phyloP scores from a whole-genome alignment of 208 protist genomes.

The Leishmania tropica region DNA sequence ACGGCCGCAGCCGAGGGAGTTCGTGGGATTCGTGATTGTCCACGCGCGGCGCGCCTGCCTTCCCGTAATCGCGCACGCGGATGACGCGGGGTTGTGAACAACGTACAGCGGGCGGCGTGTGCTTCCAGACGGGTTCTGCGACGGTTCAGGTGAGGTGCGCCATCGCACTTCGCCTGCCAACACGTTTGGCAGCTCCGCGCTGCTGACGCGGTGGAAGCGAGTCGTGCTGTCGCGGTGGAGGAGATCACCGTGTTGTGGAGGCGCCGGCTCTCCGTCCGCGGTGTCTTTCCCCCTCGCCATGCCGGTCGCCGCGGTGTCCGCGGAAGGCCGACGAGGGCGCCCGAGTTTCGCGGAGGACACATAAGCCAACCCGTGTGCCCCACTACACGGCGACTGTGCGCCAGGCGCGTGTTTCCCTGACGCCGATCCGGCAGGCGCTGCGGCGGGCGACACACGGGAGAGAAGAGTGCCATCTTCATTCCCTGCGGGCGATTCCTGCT shows the following conservation, averaged over 20 bases:
- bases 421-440: neutral
- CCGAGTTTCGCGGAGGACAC: neutral
- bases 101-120: constrained; percentile 20
- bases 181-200: constrained; percentile 9
- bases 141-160: neutral
- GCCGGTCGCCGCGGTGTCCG: neutral
- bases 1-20: constrained; percentile 60
- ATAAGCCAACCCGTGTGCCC: neutral
- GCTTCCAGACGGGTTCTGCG: neutral
- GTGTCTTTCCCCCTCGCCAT: neutral
- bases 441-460: neutral
- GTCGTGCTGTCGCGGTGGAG: constrained; percentile 20
- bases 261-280: neutral
- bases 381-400: neutral
- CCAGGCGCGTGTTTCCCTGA: neutral
- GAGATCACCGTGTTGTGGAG: constrained; percentile 27
- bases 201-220: constrained; percentile 20
- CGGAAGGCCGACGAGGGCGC: neutral
- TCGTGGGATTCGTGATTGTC: constrained; percentile 30
- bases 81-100: constrained; percentile 17
- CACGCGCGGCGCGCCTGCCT: constrained; percentile 19
- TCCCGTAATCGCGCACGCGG: neutral
- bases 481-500: neutral
- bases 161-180: neutral
- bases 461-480: neutral